These are phyloP conservation scores for Phalaenopsis hybrid DNA, from an alignment of 116 monocot genomes.

Conservation along the genomic window DNA sequence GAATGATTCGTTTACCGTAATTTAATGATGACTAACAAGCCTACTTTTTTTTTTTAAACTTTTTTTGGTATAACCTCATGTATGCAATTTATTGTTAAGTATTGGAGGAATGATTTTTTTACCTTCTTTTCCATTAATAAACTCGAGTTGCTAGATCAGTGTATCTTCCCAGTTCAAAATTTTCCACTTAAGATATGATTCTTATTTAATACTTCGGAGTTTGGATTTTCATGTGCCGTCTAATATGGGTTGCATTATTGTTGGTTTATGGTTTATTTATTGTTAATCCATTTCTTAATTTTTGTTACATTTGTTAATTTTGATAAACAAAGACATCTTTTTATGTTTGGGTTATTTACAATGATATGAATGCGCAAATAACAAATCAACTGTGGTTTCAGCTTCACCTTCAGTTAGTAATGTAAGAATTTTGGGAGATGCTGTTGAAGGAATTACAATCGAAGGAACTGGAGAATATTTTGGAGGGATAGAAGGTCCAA, in stretches of 20 bases:
- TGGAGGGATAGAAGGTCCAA: constrained; percentile 94
- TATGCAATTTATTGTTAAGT: neutral
- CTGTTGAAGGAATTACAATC: constrained; percentile 73
- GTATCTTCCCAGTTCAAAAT: neutral
- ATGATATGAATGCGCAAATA: neutral
- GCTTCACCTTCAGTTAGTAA: constrained; percentile 86
- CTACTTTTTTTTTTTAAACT: neutral
- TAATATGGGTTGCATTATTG: neutral
- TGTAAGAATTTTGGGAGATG: constrained; percentile 66
- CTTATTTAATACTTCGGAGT: too few relatives aligned
- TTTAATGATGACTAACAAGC: neutral
- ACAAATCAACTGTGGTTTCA: constrained; percentile 28
- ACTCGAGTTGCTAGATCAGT: neutral
- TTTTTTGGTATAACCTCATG: neutral
- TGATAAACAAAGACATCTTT: neutral
- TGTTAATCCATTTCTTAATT: neutral
- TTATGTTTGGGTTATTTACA: neutral
- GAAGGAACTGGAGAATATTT: constrained; percentile 83
- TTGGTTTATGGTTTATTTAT: neutral
- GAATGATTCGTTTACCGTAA: neutral
- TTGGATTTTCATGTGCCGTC: neutral
- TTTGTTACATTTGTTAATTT: neutral
- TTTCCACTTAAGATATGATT: neutral
- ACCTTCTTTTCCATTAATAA: neutral
- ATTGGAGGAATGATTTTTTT: neutral